Evolutionary conservation across 1,284 basidiomycete genomes (phyloP), one percentile per base, ranked within the genome.

Genomic region (Ceratobasidium sp.): DNA sequence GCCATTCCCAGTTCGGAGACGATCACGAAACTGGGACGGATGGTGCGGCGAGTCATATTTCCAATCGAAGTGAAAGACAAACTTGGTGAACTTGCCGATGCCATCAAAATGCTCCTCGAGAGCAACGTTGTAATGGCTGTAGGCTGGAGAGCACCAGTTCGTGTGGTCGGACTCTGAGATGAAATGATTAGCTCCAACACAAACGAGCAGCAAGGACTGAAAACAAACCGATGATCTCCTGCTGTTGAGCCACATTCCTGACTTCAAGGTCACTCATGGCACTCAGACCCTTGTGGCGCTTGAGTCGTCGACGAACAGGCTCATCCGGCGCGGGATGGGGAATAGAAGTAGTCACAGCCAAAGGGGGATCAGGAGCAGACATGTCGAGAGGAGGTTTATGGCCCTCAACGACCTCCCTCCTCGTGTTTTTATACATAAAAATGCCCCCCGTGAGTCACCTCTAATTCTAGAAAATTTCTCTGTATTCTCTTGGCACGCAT

Each of bases 21-120:
- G 66, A 11, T 58, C 42, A 3, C 42, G 66, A 56, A 42, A 36
- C 25, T 58, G 54, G 21, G 63, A 18, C 8, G 14, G 18, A 42
- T 66, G 63, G 36, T 51, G 46, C 30, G 36, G 53, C 14, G 53
- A 48, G 23, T 58, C 21, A 23, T 28, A 38, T 40, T 69, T 56
- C 40, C 53, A 69, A 12, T 69, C 54, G n/a, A 69, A 69, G 2
- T 53, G 40, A 58, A 30, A 46, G 1, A 58, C 53, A 18, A 69
- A 36, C 38, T 58, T 25, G 28, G 58, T 42, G 16, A 36, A 53
- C 23, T 44, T 40, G 9, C 66, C 66, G 14, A 40, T 4, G 8
- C 12, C 40, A 16, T 53, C 40, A 30, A 46, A 30, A 21, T 36
- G 66, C 6, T 21, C 36, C 53, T 69, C 53, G 25, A 69, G 53